Conservation (phyloP, 2,329 filamentous ascomycete genomes). For the Aspergillus sp. region DNA sequence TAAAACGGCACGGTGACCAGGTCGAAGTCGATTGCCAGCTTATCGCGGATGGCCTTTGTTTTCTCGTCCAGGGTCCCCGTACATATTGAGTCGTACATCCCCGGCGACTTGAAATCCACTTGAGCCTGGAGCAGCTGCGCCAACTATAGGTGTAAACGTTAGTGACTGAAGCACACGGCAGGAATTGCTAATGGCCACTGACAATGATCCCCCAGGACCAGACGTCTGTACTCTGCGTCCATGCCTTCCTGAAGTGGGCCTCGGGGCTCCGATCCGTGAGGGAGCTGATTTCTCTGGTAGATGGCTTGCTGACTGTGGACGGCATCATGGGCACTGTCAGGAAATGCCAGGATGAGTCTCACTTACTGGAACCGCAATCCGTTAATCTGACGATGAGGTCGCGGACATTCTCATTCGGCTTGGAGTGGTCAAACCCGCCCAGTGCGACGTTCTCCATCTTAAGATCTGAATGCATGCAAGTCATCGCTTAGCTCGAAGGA, state of each 20-base stretch:
- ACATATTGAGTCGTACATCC: conserved; percentile 8
- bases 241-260: conserved; percentile 10
- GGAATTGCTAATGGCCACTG: conserved; percentile 1
- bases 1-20: conserved; percentile 7
- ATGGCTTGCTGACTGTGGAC: conserved; percentile 8
- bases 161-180: no score
- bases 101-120: conserved; percentile 8
- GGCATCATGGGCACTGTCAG: neutral
- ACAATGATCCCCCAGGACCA: conserved; percentile 14
- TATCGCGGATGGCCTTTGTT: conserved; percentile 6
- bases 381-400: conserved; percentile 9
- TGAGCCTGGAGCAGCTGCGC: conserved; percentile 8
- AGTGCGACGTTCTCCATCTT: conserved; percentile 12
- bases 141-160: no score
- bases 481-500: neutral
- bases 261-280: conserved; percentile 10
- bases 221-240: conserved; percentile 9
- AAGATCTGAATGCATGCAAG: conserved; percentile 5
- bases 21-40: conserved; percentile 10
- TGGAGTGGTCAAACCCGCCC: conserved; percentile 6
- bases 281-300: conserved; percentile 7
- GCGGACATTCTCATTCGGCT: conserved; percentile 8
- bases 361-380: conserved; percentile 11
- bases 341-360: conserved; percentile 1
- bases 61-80: conserved; percentile 7